These are phyloP conservation scores for Malus hybrid DNA, from an alignment of 331 rosid species.

Conservation along the genomic window DNA sequence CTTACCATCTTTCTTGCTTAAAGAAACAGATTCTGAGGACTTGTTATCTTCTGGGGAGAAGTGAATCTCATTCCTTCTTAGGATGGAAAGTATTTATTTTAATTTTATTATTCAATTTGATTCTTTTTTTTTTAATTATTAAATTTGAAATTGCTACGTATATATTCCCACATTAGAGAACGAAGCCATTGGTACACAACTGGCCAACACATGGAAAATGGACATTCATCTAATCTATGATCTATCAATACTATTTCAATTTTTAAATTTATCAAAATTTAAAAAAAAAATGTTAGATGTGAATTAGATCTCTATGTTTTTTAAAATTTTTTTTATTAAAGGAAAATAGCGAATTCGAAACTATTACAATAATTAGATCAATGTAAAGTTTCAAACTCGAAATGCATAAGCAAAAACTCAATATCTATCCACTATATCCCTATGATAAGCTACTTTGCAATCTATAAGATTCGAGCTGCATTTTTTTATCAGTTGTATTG, in stretches of 20 bases:
- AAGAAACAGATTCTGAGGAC: conserved; percentile 23
- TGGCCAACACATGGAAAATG: conserved; percentile 43
- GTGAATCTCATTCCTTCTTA: conserved; percentile 21
- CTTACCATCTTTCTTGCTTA: conserved; percentile 21
- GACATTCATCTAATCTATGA: not conserved
- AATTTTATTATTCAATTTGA: not conserved
- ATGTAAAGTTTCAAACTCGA: no score
- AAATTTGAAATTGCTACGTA: no score
- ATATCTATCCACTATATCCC: no score
- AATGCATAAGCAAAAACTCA: no score
- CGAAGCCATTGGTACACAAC: conserved; percentile 23
- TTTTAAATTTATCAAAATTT: not conserved
- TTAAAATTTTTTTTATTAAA: no score
- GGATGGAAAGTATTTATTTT: conserved; percentile 13
- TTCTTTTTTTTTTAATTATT: not conserved
- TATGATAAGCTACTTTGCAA: no score
- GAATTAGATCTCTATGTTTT: not conserved
- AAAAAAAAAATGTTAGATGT: not conserved
- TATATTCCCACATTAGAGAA: not conserved
- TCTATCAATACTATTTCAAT: no score
- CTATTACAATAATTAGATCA: no score
- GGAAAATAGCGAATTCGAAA: no score
- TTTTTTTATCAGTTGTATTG: not conserved
- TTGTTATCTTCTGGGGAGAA: conserved; percentile 33
- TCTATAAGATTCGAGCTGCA: not conserved